These are phyloP conservation scores for Malus hybrid DNA, from an alignment of 331 rosid genomes.

Conservation along the genomic window DNA sequence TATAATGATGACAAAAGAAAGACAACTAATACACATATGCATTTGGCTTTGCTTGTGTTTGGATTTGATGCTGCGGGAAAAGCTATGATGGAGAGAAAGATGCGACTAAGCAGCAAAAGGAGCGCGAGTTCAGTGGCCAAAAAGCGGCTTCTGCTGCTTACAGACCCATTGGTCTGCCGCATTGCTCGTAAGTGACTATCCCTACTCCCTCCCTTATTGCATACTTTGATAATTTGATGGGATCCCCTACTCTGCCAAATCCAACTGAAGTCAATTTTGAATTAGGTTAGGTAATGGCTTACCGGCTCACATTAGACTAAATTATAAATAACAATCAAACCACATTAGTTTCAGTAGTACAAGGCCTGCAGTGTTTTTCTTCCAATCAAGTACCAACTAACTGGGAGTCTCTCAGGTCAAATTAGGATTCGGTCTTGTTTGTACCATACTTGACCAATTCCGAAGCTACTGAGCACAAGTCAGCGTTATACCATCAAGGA, in stretches of 20 bases:
- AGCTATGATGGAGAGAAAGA: constrained; percentile 38
- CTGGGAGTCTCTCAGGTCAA: background rate
- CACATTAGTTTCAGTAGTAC: too few relatives aligned
- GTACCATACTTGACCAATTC: too few relatives aligned
- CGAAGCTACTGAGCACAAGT: too few relatives aligned
- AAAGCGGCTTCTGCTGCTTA: constrained; percentile 14
- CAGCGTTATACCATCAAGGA: too few relatives aligned
- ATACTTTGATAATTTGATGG: too few relatives aligned
- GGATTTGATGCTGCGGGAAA: constrained; percentile 28
- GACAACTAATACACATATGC: background rate
- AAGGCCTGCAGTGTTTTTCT: background rate
- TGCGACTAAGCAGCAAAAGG: constrained; percentile 30
- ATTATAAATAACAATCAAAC: too few relatives aligned
- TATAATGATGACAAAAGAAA: background rate
- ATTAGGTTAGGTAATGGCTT: background rate
- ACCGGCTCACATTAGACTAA: background rate
- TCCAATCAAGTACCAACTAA: background rate
- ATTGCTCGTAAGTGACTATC: constrained; percentile 69
- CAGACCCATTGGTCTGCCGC: constrained; percentile 59
- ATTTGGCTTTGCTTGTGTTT: background rate
- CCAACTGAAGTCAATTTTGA: background rate
- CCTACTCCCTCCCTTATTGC: too few relatives aligned
- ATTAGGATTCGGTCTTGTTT: background rate
- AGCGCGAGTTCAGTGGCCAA: constrained; percentile 27
- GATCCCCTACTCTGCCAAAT: too few relatives aligned